phyloP scores from a whole-genome alignment of 1,139 yeast genomes.

The Saccharomyces uvarum region DNA sequence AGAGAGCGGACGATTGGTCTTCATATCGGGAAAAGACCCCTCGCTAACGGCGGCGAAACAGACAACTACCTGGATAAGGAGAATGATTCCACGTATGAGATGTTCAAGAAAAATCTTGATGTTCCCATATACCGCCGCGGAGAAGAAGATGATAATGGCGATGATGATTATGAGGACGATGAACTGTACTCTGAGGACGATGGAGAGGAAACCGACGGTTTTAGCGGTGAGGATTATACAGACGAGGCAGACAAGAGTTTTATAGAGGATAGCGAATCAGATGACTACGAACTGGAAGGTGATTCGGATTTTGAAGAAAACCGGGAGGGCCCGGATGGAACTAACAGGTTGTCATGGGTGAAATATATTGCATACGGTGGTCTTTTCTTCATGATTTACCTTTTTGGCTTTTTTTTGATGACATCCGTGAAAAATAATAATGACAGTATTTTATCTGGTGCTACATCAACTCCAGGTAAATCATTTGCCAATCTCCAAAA shows the following conservation, averaged over 20 bases:
- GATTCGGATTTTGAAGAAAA: constrained; percentile 3
- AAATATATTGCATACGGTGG: neutral
- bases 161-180: constrained; percentile 7
- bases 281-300: constrained; percentile 2
- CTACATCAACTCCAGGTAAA: neutral
- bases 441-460: neutral
- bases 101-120: constrained; percentile 3
- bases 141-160: constrained; percentile 6
- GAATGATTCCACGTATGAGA: neutral
- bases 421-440: neutral
- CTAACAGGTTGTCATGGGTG: neutral
- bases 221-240: constrained; percentile 11
- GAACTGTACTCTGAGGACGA: constrained; percentile 8
- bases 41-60: constrained; percentile 7
- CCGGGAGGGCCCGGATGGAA: neutral
- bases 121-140: neutral
- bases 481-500: constrained; percentile 18
- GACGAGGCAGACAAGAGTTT: constrained; percentile 16
- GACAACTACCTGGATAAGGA: neutral
- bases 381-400: neutral
- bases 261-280: constrained; percentile 6
- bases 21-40: constrained; percentile 9
- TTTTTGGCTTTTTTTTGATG: constrained; percentile 1
- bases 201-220: constrained; percentile 8
- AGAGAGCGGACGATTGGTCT: neutral